phyloP scores from a whole-genome alignment of 192 early-diverging fungal species.

The Rhizoclosmatium sp. region DNA sequence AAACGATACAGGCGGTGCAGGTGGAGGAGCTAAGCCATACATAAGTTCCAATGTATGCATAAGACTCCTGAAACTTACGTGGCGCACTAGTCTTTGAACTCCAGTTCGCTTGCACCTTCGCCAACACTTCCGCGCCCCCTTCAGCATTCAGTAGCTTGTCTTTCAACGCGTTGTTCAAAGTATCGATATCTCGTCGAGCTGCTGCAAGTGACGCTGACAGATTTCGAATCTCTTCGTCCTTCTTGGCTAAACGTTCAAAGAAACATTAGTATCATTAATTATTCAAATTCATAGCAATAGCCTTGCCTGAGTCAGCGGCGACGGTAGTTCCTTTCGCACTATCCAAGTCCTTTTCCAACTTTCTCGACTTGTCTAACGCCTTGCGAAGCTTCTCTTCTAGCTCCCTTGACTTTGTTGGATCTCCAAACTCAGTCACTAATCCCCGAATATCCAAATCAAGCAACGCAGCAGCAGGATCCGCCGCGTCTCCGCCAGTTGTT shows the following conservation, averaged over 20 bases:
- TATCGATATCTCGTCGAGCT: conserved; percentile 38
- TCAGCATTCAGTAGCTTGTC: conserved; percentile 27
- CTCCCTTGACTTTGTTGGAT: conserved; percentile 45
- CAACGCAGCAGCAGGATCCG: conserved; percentile 51
- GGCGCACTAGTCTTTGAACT: conserved; percentile 18
- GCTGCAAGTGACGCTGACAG: conserved; percentile 32
- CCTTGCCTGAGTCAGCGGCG: not conserved
- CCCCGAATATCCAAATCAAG: conserved; percentile 48
- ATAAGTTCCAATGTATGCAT: not conserved
- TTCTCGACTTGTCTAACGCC: conserved; percentile 48
- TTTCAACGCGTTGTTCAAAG: conserved; percentile 44
- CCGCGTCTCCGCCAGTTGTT: conserved; percentile 48
- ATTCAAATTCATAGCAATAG: not conserved
- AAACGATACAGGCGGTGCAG: conserved; percentile 10
- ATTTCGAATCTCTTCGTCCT: conserved; percentile 37
- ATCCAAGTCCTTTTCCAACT: conserved; percentile 60
- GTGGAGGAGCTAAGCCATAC: conserved; percentile 33
- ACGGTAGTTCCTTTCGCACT: conserved; percentile 19
- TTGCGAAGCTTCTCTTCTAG: conserved; percentile 51
- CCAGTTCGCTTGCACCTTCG: conserved; percentile 8
- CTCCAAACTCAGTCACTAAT: conserved; percentile 48
- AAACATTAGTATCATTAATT: not conserved
- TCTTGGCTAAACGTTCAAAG: not conserved
- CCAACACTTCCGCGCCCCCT: conserved; percentile 35
- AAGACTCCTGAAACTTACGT: not conserved